Conservation (phyloP, 441 rosid species). For the Euphorbia celastroides region DNA sequence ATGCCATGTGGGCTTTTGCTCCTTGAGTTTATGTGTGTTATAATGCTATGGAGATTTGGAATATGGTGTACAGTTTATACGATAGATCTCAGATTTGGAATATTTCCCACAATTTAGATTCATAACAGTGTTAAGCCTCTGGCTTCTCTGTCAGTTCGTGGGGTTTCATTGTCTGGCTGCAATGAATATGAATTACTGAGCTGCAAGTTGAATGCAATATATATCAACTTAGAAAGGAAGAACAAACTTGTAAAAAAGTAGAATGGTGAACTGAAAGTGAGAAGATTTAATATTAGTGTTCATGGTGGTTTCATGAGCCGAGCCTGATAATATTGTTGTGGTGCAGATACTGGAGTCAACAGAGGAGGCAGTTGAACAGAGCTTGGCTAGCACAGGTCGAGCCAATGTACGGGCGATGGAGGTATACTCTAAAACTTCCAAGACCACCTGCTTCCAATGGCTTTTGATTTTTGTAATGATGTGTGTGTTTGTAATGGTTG, state of each 20-base stretch:
- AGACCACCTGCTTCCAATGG: constrained; percentile 88
- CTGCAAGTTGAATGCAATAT: not conserved
- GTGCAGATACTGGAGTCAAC: constrained; percentile 85
- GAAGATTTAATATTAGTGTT: no score
- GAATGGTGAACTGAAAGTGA: no score
- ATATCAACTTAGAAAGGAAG: not conserved
- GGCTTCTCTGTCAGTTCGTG: no score
- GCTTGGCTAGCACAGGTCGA: constrained; percentile 79
- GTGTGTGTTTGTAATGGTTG: constrained; percentile 77
- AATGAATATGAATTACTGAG: no score
- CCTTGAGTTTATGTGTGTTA: not conserved
- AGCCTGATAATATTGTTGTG: constrained; percentile 10
- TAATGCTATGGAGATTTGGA: constrained; percentile 1
- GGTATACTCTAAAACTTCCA: constrained; percentile 61
- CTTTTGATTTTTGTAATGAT: constrained; percentile 66
- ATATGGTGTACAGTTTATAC: not conserved
- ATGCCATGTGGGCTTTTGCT: not conserved
- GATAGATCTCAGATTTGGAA: not conserved
- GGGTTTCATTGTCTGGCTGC: no score
- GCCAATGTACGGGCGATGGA: constrained; percentile 57
- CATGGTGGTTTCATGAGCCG: not conserved
- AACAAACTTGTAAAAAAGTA: no score
- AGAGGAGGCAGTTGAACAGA: constrained; percentile 79
- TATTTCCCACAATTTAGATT: no score
- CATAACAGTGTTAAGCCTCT: no score